Evolutionary conservation across 805 yeast genomes (phyloP).

Genomic region (Candida corydali): DNA sequence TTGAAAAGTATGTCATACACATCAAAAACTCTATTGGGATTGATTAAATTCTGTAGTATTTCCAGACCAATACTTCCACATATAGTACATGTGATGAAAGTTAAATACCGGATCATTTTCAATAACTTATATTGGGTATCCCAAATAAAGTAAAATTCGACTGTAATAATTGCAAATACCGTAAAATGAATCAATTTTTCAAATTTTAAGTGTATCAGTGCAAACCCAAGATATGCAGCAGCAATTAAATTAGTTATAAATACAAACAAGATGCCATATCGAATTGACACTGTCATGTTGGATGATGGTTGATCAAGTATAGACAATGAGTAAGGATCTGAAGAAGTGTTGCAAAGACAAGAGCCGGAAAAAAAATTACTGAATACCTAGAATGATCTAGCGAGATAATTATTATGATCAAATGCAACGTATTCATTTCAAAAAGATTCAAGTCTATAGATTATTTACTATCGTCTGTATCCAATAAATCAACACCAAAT

Average conservation of each 20-base stretch:
- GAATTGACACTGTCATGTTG: constrained; percentile 5
- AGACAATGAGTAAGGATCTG: too few relatives aligned
- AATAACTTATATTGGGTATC: constrained; percentile 29
- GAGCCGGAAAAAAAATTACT: too few relatives aligned
- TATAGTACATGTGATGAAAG: constrained; percentile 42
- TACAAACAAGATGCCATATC: constrained; percentile 14
- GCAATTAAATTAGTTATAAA: constrained; percentile 21
- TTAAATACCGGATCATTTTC: constrained; percentile 26
- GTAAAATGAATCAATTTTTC: constrained; percentile 51
- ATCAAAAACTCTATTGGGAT: constrained; percentile 49
- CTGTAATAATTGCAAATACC: constrained; percentile 45
- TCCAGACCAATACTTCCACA: constrained; percentile 50
- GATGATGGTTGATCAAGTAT: too few relatives aligned
- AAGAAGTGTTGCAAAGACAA: too few relatives aligned
- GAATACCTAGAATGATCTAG: too few relatives aligned
- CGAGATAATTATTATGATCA: too few relatives aligned
- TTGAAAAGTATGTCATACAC: constrained; percentile 39
- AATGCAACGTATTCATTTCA: too few relatives aligned
- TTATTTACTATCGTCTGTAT: constrained; percentile 5
- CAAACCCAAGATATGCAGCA: constrained; percentile 49
- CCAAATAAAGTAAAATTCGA: constrained; percentile 43
- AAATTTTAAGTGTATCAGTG: constrained; percentile 40
- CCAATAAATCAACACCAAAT: neutral
- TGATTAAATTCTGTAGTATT: constrained; percentile 41
- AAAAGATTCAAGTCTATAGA: constrained; percentile 2